Evolutionary conservation across 345 rosid species (phyloP), one percentile per base, ranked within the genome.

Genomic region (Populus alba): DNA sequence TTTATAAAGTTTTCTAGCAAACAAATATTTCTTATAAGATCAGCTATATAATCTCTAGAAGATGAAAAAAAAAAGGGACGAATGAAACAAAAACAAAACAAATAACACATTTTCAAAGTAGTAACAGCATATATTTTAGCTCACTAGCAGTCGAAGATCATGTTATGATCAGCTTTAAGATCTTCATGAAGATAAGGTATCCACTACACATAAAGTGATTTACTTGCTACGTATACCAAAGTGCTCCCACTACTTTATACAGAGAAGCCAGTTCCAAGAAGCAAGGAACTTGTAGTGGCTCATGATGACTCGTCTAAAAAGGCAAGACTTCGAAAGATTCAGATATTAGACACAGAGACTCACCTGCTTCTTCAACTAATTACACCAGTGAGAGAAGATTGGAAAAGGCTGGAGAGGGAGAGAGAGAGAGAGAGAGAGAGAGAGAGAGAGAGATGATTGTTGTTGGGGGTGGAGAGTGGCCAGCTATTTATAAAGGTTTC

Each of bases 321-420:
- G 12, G 35, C 67, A n/a, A 25, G 23, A 25, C 16, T 45, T 45
- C 13, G 4, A 37, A 22, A 13, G 35, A 43, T 38, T 20, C 41
- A 41, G 13, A 41, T 41, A 2, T 0, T 4, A 77, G 68, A 38
- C 8, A 61, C 22, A 69, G 74, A 29, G 55, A 77, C 79, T 70
- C 39, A 77, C 79, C 73, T 4, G 25, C 43, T 59, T 55, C 68
- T 70, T 67, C 72, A 37, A 75, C 23, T 12, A 45, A 45, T 27
- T 62, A 22, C 29, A 23, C 29, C 70, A 12, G 43, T 8, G 35
- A 17, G 77, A 11, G 27, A 18, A 39, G 7, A 27, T 5, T 47
- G 35, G 71, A 25, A 3, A 45, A 45, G 13, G 51, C 51, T 12
- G 33, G 39, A 39, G 68, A 68, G 39, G 43, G n/a, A 57, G 72